Percentiles rank a stretch among this genome's conserved stretches.
Conservation (phyloP, 805 yeast species). For the Candida khao-thaluensis region DNA sequence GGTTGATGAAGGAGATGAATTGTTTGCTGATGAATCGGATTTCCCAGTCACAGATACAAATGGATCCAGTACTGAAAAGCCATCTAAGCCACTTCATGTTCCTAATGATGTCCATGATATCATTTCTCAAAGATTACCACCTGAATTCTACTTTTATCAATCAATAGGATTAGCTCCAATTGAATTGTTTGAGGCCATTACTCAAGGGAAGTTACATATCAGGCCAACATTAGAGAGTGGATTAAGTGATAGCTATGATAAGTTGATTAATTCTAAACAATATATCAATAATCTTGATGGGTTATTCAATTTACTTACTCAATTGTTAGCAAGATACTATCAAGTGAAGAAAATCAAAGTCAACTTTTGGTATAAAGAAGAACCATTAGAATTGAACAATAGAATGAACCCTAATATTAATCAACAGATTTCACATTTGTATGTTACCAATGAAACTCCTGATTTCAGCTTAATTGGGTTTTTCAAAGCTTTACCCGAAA, state of each 20-base stretch:
- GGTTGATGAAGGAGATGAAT: slow-evolving; percentile 18
- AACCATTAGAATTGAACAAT: slow-evolving; percentile 45
- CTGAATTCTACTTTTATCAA: slow-evolving; percentile 78
- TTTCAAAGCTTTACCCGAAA: slow-evolving; percentile 23
- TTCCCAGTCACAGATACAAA: slow-evolving; percentile 2
- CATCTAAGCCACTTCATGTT: slow-evolving; percentile 27
- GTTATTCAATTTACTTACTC: slow-evolving; percentile 66
- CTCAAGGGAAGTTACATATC: slow-evolving; percentile 60
- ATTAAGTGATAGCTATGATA: slow-evolving; percentile 54
- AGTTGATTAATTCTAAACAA: slow-evolving; percentile 46
- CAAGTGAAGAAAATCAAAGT: slow-evolving; percentile 68
- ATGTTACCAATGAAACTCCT: slow-evolving; percentile 8
- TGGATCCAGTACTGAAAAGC: background rate
- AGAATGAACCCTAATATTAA: slow-evolving; percentile 55
- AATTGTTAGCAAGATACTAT: slow-evolving; percentile 76
- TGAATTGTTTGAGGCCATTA: slow-evolving; percentile 63
- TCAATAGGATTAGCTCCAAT: slow-evolving; percentile 72
- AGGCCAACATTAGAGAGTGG: slow-evolving; percentile 69
- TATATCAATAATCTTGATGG: slow-evolving; percentile 55
- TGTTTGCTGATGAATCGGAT: slow-evolving; percentile 10
- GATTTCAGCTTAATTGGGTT: slow-evolving; percentile 27
- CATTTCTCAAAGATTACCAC: slow-evolving; percentile 80
- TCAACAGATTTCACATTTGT: slow-evolving; percentile 30
- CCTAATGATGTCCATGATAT: slow-evolving; percentile 84
- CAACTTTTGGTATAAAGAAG: slow-evolving; percentile 53